phyloP scores from a whole-genome alignment of 2,329 filamentous ascomycete species.

The Salinomyces thailandicus region DNA sequence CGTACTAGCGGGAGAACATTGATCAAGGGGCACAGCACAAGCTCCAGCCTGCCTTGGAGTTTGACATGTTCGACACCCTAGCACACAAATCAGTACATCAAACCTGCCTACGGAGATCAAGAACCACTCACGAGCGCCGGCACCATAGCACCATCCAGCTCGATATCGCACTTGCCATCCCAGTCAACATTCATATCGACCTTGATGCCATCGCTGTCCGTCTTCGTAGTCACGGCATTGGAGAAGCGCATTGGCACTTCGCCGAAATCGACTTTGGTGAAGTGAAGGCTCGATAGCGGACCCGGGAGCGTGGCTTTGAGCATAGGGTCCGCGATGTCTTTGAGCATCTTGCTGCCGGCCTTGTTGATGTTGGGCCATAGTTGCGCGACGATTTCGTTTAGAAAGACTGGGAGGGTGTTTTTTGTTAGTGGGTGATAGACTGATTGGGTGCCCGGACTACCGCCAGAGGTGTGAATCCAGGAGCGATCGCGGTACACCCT shows the following conservation, averaged over 20 bases:
- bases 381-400: constrained; percentile 40
- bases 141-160: constrained; percentile 36
- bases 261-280: constrained; percentile 39
- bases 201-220: constrained; percentile 36
- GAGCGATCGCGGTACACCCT: too few species aligned
- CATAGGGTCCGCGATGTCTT: constrained; percentile 40
- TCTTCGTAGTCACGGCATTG: constrained; percentile 38
- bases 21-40: constrained; percentile 37
- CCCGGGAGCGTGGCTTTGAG: constrained; percentile 37
- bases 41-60: constrained; percentile 34
- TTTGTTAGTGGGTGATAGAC: too few species aligned
- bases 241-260: constrained; percentile 32
- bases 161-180: constrained; percentile 39
- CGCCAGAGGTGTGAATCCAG: too few species aligned
- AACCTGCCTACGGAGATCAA: background rate
- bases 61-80: constrained; percentile 39
- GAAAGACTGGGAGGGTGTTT: too few species aligned
- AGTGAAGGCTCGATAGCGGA: constrained; percentile 34
- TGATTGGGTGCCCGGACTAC: too few species aligned
- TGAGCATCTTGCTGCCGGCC: constrained; percentile 35
- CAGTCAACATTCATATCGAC: constrained; percentile 40
- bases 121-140: constrained; percentile 31
- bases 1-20: constrained; percentile 38
- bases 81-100: background rate
- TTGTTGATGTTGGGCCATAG: constrained; percentile 42